Base-by-base conservation (phyloP, 352 stramenopile species). In the Phytophthora sp. region DNA sequence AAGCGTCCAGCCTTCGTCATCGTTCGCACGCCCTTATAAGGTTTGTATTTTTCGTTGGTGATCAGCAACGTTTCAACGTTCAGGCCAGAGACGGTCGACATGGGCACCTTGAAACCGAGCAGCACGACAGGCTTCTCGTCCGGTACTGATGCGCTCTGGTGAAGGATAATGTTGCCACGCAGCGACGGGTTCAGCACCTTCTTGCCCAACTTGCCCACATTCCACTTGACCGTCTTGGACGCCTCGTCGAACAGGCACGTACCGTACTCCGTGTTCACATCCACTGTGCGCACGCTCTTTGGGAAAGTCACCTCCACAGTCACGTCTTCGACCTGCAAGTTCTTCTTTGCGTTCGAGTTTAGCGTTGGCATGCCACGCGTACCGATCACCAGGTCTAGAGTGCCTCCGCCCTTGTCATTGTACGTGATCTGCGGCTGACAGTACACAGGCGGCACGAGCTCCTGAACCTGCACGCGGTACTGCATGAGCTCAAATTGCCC, bases 1-100 rank as follows among this genome's bases (percentile, higher is more conserved):
- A 98, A 98, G 33, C 94, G 87, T 0, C 96, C 96, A 57, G 94
- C 93, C 73, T 98, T 98, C 29, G 96, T 97, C 66, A 99, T 91
- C 49, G 97, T 98, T 55, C 96, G 88, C 46, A 99, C 96, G 29
- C 96, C 97, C 85, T 99, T 99, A 88, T 99, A 99, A 7, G 97
- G 97, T 64, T 96, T 97, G 81, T 99, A 99, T 59, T 91, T 93
- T 78, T 99, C 97, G 71, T 98, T 98, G 27, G 89, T 95, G 49
- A 99, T 86, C 39, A 96, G 66, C 42, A 99, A 73, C 42, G 96
- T 98, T 71, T 97, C 94, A 38, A 99, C 96, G 41, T 95, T 93
- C 45, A 99, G 73, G 12, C 97, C 96, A 63, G 93, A 98, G 41
- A 99, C 94, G 7, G 95, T 98, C 11, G 95, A 89, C 77, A 98